Conservation (phyloP, 306 rosid species). For the Betula pendula region DNA sequence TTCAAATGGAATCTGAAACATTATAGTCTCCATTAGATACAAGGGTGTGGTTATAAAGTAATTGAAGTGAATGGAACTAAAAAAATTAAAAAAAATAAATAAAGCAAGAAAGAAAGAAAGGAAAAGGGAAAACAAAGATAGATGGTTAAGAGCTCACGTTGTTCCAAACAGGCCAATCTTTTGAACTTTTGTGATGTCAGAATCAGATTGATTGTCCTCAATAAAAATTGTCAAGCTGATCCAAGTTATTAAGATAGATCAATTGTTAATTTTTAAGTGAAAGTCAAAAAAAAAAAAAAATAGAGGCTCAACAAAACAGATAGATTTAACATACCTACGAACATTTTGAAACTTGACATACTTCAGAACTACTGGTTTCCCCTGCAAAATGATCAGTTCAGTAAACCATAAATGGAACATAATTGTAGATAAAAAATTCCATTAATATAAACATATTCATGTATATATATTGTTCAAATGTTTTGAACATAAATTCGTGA, state of each 20-base stretch:
- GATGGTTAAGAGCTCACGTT: conserved; percentile 63
- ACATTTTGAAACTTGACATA: conserved; percentile 97
- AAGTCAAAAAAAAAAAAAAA: conserved; percentile 18
- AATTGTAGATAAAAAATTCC: not conserved
- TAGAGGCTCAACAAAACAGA: conserved; percentile 13
- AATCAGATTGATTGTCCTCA: conserved; percentile 85
- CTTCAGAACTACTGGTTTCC: conserved; percentile 74
- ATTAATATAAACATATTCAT: not conserved
- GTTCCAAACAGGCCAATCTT: conserved; percentile 78
- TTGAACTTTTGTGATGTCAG: conserved; percentile 80
- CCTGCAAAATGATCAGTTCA: conserved; percentile 51
- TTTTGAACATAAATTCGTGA: not conserved
- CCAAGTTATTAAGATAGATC: conserved; percentile 30
- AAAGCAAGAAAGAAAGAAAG: conserved; percentile 6
- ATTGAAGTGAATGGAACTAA: conserved; percentile 1
- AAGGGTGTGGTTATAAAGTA: not conserved
- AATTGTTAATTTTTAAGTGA: conserved; percentile 8
- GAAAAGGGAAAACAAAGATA: not conserved
- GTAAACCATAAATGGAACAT: conserved; percentile 1
- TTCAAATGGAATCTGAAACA: not conserved
- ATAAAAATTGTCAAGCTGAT: conserved; percentile 87
- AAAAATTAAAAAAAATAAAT: not conserved
- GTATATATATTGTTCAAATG: not conserved
- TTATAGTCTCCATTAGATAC: not conserved
- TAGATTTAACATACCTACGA: conserved; percentile 62